Base-by-base conservation (phyloP, 139 green algal genomes). In the Chlamydomonas asymmetrica region DNA sequence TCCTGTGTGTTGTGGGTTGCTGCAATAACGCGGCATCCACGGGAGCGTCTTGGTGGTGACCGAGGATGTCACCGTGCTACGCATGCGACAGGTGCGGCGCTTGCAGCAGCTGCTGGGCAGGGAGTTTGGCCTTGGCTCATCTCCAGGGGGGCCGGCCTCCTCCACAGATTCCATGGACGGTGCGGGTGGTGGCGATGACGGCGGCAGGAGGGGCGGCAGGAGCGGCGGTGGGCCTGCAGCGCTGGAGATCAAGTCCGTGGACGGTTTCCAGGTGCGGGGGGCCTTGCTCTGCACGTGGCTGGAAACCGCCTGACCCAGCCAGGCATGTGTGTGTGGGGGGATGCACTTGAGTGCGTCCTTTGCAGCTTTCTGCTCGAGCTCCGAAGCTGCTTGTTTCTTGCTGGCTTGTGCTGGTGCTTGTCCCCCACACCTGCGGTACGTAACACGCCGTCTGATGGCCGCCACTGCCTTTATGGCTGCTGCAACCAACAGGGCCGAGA, bases 401-500 rank as follows among this genome's bases (percentile, higher is more conserved):
- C 9, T 29, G 57, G 32, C 9, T n/a, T 32, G 22, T 64, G 23
- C 57, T 32, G 9, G 23, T 64, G 23, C 20, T 9, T 64, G n/a
- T n/a, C n/a, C n/a, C n/a, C n/a, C n/a, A n/a, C n/a, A n/a, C n/a
- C n/a, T n/a, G n/a, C n/a, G n/a, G n/a, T n/a, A n/a, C n/a, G n/a
- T n/a, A n/a, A n/a, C n/a, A n/a, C n/a, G n/a, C n/a, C n/a, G n/a
- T n/a, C n/a, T n/a, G n/a, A n/a, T n/a, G n/a, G n/a, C n/a, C n/a
- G n/a, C n/a, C n/a, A n/a, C n/a, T n/a, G n/a, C n/a, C n/a, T n/a
- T n/a, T n/a, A n/a, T n/a, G n/a, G n/a, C n/a, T n/a, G n/a, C n/a
- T n/a, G n/a, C n/a, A n/a, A n/a, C 48, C 1, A 41, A 20, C 74
- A 85, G 81, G 96, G 96, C 13, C 87, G 92, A 0, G 96, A 99